phyloP scores from a whole-genome alignment of 805 yeast species.

The Candida gorgasii region DNA sequence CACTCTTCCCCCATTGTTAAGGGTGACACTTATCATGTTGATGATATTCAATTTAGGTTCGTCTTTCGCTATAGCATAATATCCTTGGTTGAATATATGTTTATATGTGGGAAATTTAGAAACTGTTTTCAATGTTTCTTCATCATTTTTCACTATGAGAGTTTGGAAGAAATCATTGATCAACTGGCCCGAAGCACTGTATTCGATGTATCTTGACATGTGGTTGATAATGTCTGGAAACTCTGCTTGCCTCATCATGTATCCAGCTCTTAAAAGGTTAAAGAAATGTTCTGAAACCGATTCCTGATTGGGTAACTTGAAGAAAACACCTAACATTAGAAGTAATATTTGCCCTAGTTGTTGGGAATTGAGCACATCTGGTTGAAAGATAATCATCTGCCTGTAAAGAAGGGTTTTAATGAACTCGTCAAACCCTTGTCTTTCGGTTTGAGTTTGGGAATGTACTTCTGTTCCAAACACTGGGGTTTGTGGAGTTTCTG shows the following conservation, averaged over 20 bases:
- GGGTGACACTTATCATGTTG: constrained; percentile 35
- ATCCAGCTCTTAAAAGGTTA: constrained; percentile 36
- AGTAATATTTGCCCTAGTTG: constrained; percentile 34
- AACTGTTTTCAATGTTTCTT: constrained; percentile 31
- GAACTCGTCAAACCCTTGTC: constrained; percentile 18
- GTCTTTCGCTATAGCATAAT: constrained; percentile 22
- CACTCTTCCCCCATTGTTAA: constrained; percentile 37
- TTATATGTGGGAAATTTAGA: constrained; percentile 30
- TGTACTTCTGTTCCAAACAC: not conserved
- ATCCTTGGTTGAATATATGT: constrained; percentile 27
- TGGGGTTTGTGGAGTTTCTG: not conserved
- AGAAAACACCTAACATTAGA: constrained; percentile 30
- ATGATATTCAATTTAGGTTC: constrained; percentile 21
- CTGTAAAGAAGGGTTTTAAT: constrained; percentile 33
- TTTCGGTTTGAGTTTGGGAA: not conserved
- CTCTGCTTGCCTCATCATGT: constrained; percentile 30
- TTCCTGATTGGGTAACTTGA: constrained; percentile 16
- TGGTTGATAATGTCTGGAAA: constrained; percentile 20
- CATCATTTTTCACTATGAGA: constrained; percentile 36
- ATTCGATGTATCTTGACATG: constrained; percentile 18
- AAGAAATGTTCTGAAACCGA: constrained; percentile 30
- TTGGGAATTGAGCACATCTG: constrained; percentile 32
- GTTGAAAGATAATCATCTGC: constrained; percentile 31
- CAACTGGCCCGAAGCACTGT: constrained; percentile 19
- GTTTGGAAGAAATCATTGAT: constrained; percentile 32